A percentile compares a stretch with the other conserved stretches of the same genome.
Evolutionary conservation across 1,284 basidiomycete genomes (phyloP).

Genomic region (Cerioporus squamosus): DNA sequence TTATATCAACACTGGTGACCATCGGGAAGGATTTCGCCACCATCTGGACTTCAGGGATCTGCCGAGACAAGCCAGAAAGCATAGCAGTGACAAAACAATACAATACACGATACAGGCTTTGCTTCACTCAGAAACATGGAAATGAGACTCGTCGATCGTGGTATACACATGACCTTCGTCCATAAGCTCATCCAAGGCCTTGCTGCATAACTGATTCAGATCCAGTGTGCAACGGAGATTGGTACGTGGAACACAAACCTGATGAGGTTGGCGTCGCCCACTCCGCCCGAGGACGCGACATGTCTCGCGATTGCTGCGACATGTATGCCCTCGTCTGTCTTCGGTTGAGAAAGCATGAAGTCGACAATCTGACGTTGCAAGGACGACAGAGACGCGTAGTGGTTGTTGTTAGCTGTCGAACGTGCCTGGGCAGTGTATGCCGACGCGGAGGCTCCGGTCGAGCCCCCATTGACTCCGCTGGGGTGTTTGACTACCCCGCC

Average conservation of each 20-base stretch:
- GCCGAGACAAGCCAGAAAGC: slow-evolving; percentile 1
- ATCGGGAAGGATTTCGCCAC: too few species aligned
- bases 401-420: slow-evolving; percentile 26
- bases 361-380: slow-evolving; percentile 56
- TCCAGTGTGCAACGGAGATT: not conserved
- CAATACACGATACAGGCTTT: not conserved
- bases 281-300: slow-evolving; percentile 25
- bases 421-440: slow-evolving; percentile 38
- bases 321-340: slow-evolving; percentile 50
- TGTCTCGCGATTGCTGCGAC: slow-evolving; percentile 47
- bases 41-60: too few species aligned
- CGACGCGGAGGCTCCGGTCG: slow-evolving; percentile 24
- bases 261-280: slow-evolving; percentile 35
- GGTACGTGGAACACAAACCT: slow-evolving; percentile 38
- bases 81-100: slow-evolving; percentile 1
- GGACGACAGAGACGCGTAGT: slow-evolving; percentile 45
- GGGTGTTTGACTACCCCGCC: slow-evolving; percentile 13
- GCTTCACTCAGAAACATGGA: slow-evolving; percentile 35
- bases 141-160: slow-evolving; percentile 55
- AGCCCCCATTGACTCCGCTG: not conserved
- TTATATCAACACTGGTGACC: too few species aligned
- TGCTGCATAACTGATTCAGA: slow-evolving; percentile 31
- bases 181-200: slow-evolving; percentile 56
- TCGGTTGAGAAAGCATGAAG: slow-evolving; percentile 42
- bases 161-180: slow-evolving; percentile 60